Base-by-base conservation (phyloP, 176 grass and related monocot species). In the Secale cereale region DNA sequence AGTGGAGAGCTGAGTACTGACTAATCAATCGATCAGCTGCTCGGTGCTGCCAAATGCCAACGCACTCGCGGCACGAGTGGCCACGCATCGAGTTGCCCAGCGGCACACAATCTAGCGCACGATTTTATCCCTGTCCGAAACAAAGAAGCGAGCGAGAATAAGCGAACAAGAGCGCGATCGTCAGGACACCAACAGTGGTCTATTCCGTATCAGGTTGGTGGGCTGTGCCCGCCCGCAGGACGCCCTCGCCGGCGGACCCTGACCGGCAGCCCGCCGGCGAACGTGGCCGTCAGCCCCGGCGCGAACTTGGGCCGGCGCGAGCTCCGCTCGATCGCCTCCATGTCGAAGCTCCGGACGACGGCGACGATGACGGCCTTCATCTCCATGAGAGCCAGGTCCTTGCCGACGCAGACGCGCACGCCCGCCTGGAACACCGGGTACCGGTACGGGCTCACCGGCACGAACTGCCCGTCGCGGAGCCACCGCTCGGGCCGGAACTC, bases 391-490 rank as follows among this genome's bases (percentile, higher is more conserved):
- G 95, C 92, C 12, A 98, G 76, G 61, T 98, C 95, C 84, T 95
- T 95, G 29, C 95, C 95, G 60, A 95, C 2, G 84, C 95, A 98
- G 8, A 91, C 90, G 15, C 95, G 92, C 63, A 79, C 73, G 67
- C 95, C 92, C 41, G 65, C 95, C 26, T 98, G 95, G 86, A 98
- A 98, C 0, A 98, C 95, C 0, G 95, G 92, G 92, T 93, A 93
- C 66, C 90, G 76, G 86, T 93, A 98, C 32, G 92, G 91, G 80
- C 78, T 95, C 59, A 88, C 85, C 0, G 89, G 76, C 6, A 87
- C 70, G 88, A 98, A 98, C n/a, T 41, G 88, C 1, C 95, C 92
- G 20, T 88, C 41, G 11, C 35, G 77, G 70, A 98, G 82, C 95
- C 95, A 98, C 16, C 95, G 84, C 27, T 93, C 89, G 0, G 95